Conservation (phyloP, 331 rosid species). For the Dryas integrifolia region DNA sequence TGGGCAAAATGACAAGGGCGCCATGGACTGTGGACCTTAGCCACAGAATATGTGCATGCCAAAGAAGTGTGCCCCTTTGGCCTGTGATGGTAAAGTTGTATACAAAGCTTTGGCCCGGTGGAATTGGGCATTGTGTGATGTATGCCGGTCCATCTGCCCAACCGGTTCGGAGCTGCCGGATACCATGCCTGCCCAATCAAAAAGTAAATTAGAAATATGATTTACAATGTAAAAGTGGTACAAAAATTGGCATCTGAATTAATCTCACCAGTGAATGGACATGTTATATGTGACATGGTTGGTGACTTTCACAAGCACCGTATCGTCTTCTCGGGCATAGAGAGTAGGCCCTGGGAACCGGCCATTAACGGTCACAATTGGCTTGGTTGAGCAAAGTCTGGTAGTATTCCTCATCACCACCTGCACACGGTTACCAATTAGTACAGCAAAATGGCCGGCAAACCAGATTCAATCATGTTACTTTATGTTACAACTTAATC, state of each 20-base stretch:
- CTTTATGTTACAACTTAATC: no score
- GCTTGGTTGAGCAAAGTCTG: slow-evolving; percentile 64
- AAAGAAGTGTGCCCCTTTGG: slow-evolving; percentile 88
- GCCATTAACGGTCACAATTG: slow-evolving; percentile 79
- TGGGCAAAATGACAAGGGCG: slow-evolving; percentile 78
- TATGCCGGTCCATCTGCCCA: slow-evolving; percentile 98
- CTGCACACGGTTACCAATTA: slow-evolving; percentile 39
- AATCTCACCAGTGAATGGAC: slow-evolving; percentile 71
- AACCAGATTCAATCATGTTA: no score
- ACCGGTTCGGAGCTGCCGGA: slow-evolving; percentile 75
- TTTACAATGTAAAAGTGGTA: neutral
- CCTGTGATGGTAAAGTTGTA: slow-evolving; percentile 89
- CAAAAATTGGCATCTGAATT: neutral
- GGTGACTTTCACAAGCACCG: slow-evolving; percentile 64
- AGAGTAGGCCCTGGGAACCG: slow-evolving; percentile 90
- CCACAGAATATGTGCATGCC: slow-evolving; percentile 95
- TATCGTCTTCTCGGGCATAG: slow-evolving; percentile 85
- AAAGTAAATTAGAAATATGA: neutral
- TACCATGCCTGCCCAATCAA: slow-evolving; percentile 65
- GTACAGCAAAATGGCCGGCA: neutral
- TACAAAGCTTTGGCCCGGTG: slow-evolving; percentile 56
- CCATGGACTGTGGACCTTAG: slow-evolving; percentile 85
- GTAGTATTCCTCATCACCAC: slow-evolving; percentile 57
- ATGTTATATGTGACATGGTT: slow-evolving; percentile 66
- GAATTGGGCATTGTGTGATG: slow-evolving; percentile 86